Conservation (phyloP, 768 basidiomycete genomes). For the Coprinopsis sp. region DNA sequence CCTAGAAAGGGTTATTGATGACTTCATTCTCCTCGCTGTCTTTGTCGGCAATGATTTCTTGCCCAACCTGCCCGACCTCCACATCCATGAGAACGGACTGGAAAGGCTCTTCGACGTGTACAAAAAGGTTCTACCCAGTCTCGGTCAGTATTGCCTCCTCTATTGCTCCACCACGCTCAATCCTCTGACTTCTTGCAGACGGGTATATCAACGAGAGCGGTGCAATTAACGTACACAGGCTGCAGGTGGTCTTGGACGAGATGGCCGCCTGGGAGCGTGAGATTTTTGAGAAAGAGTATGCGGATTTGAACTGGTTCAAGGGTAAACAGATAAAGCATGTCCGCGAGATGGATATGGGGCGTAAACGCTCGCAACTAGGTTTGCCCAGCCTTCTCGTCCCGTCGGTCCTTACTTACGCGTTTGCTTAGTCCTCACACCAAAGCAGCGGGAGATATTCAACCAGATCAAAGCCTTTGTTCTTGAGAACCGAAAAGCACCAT, state of each 20-base stretch:
- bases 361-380: constrained; percentile 63
- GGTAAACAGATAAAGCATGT: constrained; percentile 81
- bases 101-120: constrained; percentile 94
- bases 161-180: neutral
- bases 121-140: constrained; percentile 81
- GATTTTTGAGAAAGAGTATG: constrained; percentile 86
- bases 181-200: constrained; percentile 37
- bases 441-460: constrained; percentile 77
- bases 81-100: constrained; percentile 96
- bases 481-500: constrained; percentile 32
- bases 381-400: constrained; percentile 17
- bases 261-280: constrained; percentile 87
- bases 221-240: constrained; percentile 67
- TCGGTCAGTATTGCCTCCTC: constrained; percentile 38
- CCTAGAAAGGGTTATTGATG: constrained; percentile 94
- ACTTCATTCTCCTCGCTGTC: constrained; percentile 94
- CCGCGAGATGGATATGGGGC: constrained; percentile 58
- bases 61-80: constrained; percentile 92
- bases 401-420: constrained; percentile 14
- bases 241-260: constrained; percentile 86
- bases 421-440: constrained; percentile 56
- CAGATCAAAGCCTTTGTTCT: constrained; percentile 73
- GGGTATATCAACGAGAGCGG: constrained; percentile 94
- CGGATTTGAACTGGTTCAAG: constrained; percentile 89
- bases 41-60: constrained; percentile 98